Base-by-base conservation (phyloP, 805 yeast genomes). In the Zygoascus bituminiphila region DNA sequence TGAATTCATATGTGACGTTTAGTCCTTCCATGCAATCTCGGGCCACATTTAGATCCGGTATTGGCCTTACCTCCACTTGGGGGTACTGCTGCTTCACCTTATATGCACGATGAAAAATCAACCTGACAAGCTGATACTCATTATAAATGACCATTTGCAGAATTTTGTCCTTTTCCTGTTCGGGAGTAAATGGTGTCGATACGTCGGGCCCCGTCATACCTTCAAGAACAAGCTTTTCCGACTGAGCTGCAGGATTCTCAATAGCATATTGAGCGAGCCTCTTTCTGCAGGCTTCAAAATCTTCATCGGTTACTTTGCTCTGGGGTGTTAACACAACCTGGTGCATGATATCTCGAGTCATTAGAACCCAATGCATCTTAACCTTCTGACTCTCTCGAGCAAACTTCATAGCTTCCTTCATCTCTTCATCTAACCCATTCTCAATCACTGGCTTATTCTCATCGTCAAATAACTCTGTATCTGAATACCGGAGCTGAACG, bases 401-500 rank as follows among this genome's bases (percentile, higher is more conserved):
- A 12, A 45, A 36, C 14, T 19, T 39, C 43, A 23, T 38, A 38
- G 31, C 41, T 6, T 21, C 22, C 19, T 23, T 19, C 36, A 20
- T 29, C 17, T 26, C 35, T 19, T 7, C 12, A 26, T 19, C 44
- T 24, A 33, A n/a, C 33, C 44, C 19, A 4, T n/a, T 20, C 21
- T 36, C 31, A 17, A 35, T 19, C n/a, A 14, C 19, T 17, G 22
- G 44, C 6, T 37, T 24, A 6, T 33, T 21, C 2, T 29, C 38
- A 31, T 49, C 55, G 17, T 17, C 38, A 9, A 47, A 26, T 26
- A 35, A 38, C 19, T 8, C 19, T 7, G 53, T 46, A 24, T 55
- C 57, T 10, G 50, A 20, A 38, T 48, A 50, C 40, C 49, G 37
- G 19, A 52, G 47, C 40, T 48, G 47, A 43, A 54, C 35, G 26